Conservation (phyloP, 306 rosid species). For the Urtica urens region DNA sequence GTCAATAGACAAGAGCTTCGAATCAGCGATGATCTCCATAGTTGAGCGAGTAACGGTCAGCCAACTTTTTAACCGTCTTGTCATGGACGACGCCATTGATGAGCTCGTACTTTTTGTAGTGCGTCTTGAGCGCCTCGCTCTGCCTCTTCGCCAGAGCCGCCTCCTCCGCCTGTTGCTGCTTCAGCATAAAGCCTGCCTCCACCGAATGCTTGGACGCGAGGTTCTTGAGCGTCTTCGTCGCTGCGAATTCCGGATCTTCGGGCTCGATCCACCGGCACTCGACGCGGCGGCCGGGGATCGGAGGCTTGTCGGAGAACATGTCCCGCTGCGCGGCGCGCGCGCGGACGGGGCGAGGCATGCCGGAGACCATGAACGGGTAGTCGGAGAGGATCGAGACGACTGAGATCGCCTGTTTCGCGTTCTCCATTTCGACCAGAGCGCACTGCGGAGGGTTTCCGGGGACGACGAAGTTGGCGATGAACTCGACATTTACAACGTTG, state of each 20-base stretch:
- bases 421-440: conserved; percentile 68
- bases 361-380: conserved; percentile 70
- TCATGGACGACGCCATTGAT: conserved; percentile 39
- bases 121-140: conserved; percentile 26
- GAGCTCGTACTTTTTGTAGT: conserved; percentile 44
- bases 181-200: conserved; percentile 34
- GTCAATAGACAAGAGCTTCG: not conserved
- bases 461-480: conserved; percentile 54
- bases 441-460: conserved; percentile 34
- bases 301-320: conserved; percentile 69
- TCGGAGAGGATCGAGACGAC: conserved; percentile 23
- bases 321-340: conserved; percentile 37
- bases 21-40: conserved; percentile 25
- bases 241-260: conserved; percentile 54
- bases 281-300: conserved; percentile 40
- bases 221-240: conserved; percentile 39
- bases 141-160: conserved; percentile 60
- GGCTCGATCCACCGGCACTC: conserved; percentile 41
- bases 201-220: conserved; percentile 34
- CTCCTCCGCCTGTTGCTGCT: conserved; percentile 44
- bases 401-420: conserved; percentile 34
- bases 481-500: conserved; percentile 37
- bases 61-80: conserved; percentile 50
- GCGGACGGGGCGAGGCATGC: conserved; percentile 83
- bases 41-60: conserved; percentile 23